phyloP scores from a whole-genome alignment of 495 filamentous ascomycete species.

The Zalerion maritima region DNA sequence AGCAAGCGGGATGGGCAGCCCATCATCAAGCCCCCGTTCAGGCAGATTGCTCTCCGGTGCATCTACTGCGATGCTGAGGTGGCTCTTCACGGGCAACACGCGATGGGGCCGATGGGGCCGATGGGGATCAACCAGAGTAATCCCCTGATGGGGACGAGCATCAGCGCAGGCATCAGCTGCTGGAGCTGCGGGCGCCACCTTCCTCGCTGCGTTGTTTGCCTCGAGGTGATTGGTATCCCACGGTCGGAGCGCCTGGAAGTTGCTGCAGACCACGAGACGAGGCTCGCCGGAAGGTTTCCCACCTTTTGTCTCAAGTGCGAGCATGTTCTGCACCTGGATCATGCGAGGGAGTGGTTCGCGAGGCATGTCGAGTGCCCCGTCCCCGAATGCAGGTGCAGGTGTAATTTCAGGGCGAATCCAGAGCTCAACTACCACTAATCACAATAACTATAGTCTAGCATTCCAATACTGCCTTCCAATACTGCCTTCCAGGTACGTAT shows the following conservation, averaged over 20 bases:
- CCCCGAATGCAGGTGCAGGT: slow-evolving; percentile 76
- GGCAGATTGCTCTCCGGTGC: slow-evolving; percentile 73
- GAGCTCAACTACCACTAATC: slow-evolving; percentile 31
- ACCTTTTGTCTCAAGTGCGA: slow-evolving; percentile 80
- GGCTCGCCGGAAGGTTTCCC: slow-evolving; percentile 37
- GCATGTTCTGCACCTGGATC: slow-evolving; percentile 80
- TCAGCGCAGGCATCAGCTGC: slow-evolving; percentile 48
- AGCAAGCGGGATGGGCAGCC: slow-evolving; percentile 48
- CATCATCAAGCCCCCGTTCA: slow-evolving; percentile 46
- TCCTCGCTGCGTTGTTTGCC: slow-evolving; percentile 79
- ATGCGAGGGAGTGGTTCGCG: slow-evolving; percentile 78
- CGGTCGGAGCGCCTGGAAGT: slow-evolving; percentile 47
- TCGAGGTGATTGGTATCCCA: slow-evolving; percentile 68
- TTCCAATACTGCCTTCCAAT: too few relatives aligned
- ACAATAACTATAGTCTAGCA: too few relatives aligned
- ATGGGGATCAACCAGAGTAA: slow-evolving; percentile 13
- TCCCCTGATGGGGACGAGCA: slow-evolving; percentile 29
- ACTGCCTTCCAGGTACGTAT: too few relatives aligned
- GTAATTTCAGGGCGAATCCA: slow-evolving; percentile 39
- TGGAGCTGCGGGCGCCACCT: slow-evolving; percentile 77
- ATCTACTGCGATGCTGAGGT: slow-evolving; percentile 57
- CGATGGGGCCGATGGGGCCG: slow-evolving; percentile 4
- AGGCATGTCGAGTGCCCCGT: slow-evolving; percentile 73
- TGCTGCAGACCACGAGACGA: slow-evolving; percentile 33
- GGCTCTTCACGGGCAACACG: slow-evolving; percentile 6